Conservation (phyloP, 2,329 filamentous ascomycete species). For the Aureobasidium namibiae region DNA sequence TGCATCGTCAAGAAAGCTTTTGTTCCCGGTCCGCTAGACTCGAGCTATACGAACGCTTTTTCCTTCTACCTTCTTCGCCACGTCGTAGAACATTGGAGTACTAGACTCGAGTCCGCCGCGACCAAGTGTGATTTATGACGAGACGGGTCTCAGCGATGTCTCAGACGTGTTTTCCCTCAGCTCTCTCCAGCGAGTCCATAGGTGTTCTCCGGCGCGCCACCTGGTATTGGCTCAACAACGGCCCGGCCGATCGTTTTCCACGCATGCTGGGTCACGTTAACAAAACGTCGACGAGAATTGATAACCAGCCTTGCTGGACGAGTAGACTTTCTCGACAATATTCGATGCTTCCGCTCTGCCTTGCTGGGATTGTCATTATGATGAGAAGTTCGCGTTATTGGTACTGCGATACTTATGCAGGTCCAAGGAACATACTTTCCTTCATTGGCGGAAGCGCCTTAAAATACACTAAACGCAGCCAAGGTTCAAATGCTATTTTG, state of each 20-base stretch:
- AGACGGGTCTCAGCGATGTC: constrained; percentile 8
- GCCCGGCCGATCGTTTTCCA: constrained; percentile 9
- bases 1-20: not conserved
- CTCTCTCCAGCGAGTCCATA: not conserved
- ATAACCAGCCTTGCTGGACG: not conserved
- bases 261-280: constrained; percentile 2
- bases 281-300: not conserved
- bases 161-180: constrained; percentile 8
- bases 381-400: not conserved
- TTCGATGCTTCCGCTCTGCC: not conserved
- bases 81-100: constrained; percentile 1
- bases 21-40: not conserved
- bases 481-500: constrained; percentile 7
- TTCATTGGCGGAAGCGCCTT: not conserved
- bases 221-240: constrained; percentile 1
- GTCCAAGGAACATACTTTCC: constrained; percentile 7
- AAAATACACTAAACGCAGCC: not conserved
- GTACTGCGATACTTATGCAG: constrained; percentile 10
- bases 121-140: not conserved
- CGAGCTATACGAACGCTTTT: not conserved
- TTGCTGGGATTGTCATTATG: not conserved
- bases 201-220: constrained; percentile 2
- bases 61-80: constrained; percentile 4
- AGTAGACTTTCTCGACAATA: not conserved
- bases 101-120: not conserved